Percentiles rank a stretch among this genome's conserved stretches.
phyloP scores from a whole-genome alignment of 805 yeast species.

The Kazachstania viticola region DNA sequence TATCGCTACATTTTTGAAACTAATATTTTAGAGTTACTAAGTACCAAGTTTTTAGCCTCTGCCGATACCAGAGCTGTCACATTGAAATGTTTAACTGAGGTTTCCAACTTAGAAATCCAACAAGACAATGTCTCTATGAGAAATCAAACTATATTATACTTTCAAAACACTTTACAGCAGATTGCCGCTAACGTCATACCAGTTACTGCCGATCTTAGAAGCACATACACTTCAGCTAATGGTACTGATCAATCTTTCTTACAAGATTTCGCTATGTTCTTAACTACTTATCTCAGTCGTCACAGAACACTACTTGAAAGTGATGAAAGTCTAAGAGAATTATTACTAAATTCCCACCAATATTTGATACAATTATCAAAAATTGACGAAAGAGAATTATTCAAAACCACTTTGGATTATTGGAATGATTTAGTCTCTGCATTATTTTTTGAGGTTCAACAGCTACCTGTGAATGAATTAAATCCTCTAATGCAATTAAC shows the following conservation, averaged over 20 bases:
- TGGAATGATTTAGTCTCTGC: slow-evolving; percentile 83
- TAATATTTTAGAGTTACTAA: slow-evolving; percentile 56
- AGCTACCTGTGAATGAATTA: slow-evolving; percentile 57
- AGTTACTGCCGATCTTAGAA: slow-evolving; percentile 54
- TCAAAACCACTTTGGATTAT: slow-evolving; percentile 90
- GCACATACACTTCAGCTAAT: slow-evolving; percentile 61
- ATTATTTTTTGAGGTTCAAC: slow-evolving; percentile 76
- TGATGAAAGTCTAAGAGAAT: slow-evolving; percentile 41
- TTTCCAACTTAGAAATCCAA: slow-evolving; percentile 54
- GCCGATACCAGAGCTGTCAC: slow-evolving; percentile 74
- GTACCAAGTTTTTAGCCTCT: slow-evolving; percentile 66
- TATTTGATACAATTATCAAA: slow-evolving; percentile 76
- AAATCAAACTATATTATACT: slow-evolving; percentile 51
- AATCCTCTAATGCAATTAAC: slow-evolving; percentile 69
- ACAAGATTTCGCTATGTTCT: slow-evolving; percentile 89
- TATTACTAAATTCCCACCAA: slow-evolving; percentile 61
- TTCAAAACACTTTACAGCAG: slow-evolving; percentile 61
- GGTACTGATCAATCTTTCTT: slow-evolving; percentile 85
- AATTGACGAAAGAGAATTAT: slow-evolving; percentile 90
- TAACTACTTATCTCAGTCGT: slow-evolving; percentile 70
- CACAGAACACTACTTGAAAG: slow-evolving; percentile 57
- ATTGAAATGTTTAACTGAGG: slow-evolving; percentile 88
- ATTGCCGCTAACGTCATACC: slow-evolving; percentile 59
- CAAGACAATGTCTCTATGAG: slow-evolving; percentile 32
- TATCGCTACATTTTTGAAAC: slow-evolving; percentile 83